Base-by-base conservation (phyloP, 768 basidiomycete species). In the Boletus huronensis region DNA sequence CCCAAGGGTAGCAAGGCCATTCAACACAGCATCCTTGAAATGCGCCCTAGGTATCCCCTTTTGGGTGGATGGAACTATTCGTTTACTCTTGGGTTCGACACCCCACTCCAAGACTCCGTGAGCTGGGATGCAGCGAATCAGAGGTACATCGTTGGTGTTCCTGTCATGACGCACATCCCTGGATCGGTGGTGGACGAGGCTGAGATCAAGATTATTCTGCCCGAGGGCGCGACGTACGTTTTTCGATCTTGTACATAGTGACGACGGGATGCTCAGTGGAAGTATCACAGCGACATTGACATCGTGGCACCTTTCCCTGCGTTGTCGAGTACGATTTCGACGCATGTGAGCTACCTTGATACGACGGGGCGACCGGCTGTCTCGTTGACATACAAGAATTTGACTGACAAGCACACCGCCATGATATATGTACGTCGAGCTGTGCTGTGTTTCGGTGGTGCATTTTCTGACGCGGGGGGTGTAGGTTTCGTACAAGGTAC, bases 21-120 rank as follows among this genome's bases (percentile, higher is more conserved):
- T 52, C 77, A 81, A 41, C 77, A 78, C 63, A 90, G 90, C 50
- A 58, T 87, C 23, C 77, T 99, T 25, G 94, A 98, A 64, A 69
- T 98, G 46, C 79, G 79, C 38, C 96, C 97, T 0, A 82, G 97
- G 42, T 99, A 94, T 71, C 97, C 97, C 31, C 65, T 99, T 42
- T 70, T 98, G 62, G 97, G 97, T 29, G 93, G 96, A 40, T 99
- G 97, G 97, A 98, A 97, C 66, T 98, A 96, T 71, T 85, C 78
- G 40, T 98, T 95, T 75, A 93, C 92, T 6, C 77, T 98, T 3
- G 97, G 97, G 2, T 99, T 90, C 81, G 94, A 98, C 62, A 79
- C 90, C n/a, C 88, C 87, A 28, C 79, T 93, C 44, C 80, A 73
- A n/a, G 83, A 92, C 67, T 85, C 82, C 10, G 83, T 81, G 16